Conservation (phyloP, 192 early-diverging fungal species). For the Piromyces finnis region DNA sequence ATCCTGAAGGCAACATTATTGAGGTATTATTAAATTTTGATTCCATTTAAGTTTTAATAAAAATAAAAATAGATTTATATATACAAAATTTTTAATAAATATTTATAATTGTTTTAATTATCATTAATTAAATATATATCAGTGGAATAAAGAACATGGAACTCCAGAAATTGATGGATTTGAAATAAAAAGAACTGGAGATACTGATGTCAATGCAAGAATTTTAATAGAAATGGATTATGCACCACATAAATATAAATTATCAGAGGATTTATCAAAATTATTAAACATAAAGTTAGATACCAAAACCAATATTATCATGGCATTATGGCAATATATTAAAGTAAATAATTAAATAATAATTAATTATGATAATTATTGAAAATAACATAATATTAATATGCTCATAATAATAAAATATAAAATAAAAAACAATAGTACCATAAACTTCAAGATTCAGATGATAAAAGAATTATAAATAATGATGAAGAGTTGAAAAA, state of each 20-base stretch:
- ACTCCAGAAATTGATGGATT: conserved; percentile 60
- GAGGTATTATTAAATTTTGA: conserved; percentile 26
- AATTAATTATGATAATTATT: too few species aligned
- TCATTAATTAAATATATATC: too few species aligned
- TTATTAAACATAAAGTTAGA: conserved; percentile 61
- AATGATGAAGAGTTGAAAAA: conserved; percentile 55
- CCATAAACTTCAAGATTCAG: conserved; percentile 74
- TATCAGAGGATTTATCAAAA: conserved; percentile 50
- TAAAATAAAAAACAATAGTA: conserved; percentile 15
- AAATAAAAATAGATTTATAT: too few species aligned
- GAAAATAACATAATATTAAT: too few species aligned
- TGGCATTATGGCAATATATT: conserved; percentile 90
- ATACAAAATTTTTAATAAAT: too few species aligned
- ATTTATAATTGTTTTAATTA: too few species aligned
- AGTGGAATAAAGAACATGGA: conserved; percentile 37
- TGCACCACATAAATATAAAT: conserved; percentile 61
- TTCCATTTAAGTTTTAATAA: too few species aligned
- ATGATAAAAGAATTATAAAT: conserved; percentile 73
- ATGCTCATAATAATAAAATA: background rate
- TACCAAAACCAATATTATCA: conserved; percentile 53
- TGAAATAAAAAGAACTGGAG: conserved; percentile 83
- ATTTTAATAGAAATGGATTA: conserved; percentile 66
- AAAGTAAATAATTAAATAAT: conserved; percentile 31
- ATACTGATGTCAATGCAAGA: conserved; percentile 58
- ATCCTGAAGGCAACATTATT: conserved; percentile 60